These are phyloP conservation scores for Huntiella moniliformis DNA, from an alignment of 2,329 filamentous ascomycete species.

Conservation along the genomic window DNA sequence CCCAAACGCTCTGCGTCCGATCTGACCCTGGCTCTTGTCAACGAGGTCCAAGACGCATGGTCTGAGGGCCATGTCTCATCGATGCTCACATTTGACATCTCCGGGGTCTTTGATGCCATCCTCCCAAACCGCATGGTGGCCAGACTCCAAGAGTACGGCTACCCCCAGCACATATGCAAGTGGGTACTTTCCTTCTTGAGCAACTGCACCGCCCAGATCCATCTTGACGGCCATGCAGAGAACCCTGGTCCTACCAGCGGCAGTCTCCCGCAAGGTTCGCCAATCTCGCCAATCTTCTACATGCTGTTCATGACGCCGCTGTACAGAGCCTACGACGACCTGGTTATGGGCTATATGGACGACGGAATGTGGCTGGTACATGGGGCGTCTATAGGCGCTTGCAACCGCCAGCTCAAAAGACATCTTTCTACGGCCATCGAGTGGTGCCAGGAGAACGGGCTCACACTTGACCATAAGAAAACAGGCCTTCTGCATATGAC, in stretches of 20 bases:
- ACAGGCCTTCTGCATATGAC: background rate
- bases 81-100: background rate
- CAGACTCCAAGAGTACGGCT: background rate
- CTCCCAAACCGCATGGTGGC: background rate
- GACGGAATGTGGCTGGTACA: background rate
- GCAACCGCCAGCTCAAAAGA: background rate
- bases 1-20: conserved; percentile 14
- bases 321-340: background rate
- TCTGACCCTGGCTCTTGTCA: conserved; percentile 13
- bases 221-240: background rate
- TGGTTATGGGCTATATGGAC: background rate
- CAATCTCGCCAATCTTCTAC: background rate
- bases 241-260: background rate
- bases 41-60: background rate
- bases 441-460: background rate
- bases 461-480: background rate
- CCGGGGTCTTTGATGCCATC: background rate
- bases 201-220: conserved; percentile 9
- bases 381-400: background rate
- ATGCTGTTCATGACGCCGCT: background rate
- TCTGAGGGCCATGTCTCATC: background rate
- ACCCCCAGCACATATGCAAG: conserved; percentile 8
- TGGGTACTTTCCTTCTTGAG: conserved; percentile 13
- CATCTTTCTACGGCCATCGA: background rate
- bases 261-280: background rate